A percentile compares a stretch with the other conserved stretches of the same genome.
Evolutionary conservation across 2,329 filamentous ascomycete genomes (phyloP).

Genomic region (Penicillium sp.): DNA sequence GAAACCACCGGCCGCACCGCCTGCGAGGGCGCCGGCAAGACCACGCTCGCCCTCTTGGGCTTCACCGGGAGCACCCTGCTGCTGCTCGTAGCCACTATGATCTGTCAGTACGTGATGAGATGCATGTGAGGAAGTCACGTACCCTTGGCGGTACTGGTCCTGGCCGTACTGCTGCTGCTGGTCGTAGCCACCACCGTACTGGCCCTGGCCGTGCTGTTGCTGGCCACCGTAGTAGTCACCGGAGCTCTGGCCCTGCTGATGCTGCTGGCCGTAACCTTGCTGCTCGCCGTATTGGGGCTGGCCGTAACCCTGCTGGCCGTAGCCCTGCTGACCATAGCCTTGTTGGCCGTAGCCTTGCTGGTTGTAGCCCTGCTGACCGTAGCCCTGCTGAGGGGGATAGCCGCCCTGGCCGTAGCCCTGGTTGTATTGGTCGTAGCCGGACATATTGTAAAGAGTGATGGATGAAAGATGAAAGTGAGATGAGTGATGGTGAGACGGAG

Average conservation of each 20-base stretch:
- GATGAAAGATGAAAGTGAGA: slow-evolving; percentile 2
- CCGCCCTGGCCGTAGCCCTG: slow-evolving; percentile 26
- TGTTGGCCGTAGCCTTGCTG: slow-evolving; percentile 23
- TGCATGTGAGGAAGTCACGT: slow-evolving; percentile 16
- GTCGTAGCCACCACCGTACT: slow-evolving; percentile 29
- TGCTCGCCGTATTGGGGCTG: slow-evolving; percentile 19
- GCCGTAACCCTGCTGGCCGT: slow-evolving; percentile 18
- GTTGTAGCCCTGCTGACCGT: slow-evolving; percentile 17
- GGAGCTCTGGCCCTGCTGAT: slow-evolving; percentile 25
- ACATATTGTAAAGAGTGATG: slow-evolving; percentile 17
- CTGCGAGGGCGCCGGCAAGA: slow-evolving; percentile 47
- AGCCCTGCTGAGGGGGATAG: slow-evolving; percentile 19
- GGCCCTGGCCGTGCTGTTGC: slow-evolving; percentile 16
- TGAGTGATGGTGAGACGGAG: background rate
- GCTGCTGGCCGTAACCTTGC: slow-evolving; percentile 21
- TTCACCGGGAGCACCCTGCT: slow-evolving; percentile 34
- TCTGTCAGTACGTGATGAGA: slow-evolving; percentile 11
- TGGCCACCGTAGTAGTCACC: slow-evolving; percentile 17
- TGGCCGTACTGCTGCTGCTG: slow-evolving; percentile 27
- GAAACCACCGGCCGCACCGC: slow-evolving; percentile 47
- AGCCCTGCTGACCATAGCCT: slow-evolving; percentile 14
- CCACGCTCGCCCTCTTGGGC: slow-evolving; percentile 48
- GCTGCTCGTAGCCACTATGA: slow-evolving; percentile 25
- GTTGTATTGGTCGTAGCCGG: slow-evolving; percentile 30
- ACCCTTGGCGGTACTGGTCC: slow-evolving; percentile 29